A percentile compares a stretch with the other conserved stretches of the same genome.
These are phyloP conservation scores for Podospora australis DNA, from an alignment of 495 filamentous ascomycete species.

Conservation along the genomic window DNA sequence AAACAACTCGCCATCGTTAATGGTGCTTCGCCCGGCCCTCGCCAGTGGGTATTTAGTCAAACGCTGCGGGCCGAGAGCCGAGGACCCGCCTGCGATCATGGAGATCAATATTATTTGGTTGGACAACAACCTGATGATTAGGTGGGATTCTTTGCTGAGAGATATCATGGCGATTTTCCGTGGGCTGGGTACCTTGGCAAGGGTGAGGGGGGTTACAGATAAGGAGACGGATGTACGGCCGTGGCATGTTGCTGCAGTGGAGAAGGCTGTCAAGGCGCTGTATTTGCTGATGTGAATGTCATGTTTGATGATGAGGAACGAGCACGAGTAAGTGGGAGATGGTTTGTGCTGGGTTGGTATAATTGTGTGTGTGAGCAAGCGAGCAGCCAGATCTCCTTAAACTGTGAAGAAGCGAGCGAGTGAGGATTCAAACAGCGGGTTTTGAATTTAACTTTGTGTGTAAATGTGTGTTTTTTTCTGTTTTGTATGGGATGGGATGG, in stretches of 20 bases:
- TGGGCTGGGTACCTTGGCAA: conserved; percentile 66
- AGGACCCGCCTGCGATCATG: conserved; percentile 58
- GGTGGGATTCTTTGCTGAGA: conserved; percentile 55
- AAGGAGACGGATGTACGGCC: conserved; percentile 60
- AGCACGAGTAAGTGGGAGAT: background rate
- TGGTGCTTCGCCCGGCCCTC: conserved; percentile 58
- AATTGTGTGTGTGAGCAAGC: too few relatives aligned
- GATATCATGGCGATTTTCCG: conserved; percentile 73
- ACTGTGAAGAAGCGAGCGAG: too few relatives aligned
- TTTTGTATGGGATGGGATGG: too few relatives aligned
- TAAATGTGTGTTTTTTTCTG: too few relatives aligned
- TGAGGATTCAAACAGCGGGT: too few relatives aligned
- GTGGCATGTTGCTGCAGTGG: conserved; percentile 80
- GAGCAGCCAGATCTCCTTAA: too few relatives aligned
- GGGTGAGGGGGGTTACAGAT: conserved; percentile 59
- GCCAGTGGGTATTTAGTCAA: conserved; percentile 73
- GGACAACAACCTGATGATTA: conserved; percentile 35
- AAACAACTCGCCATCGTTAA: conserved; percentile 56
- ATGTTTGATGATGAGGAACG: background rate
- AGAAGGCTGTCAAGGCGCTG: conserved; percentile 56
- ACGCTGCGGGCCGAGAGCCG: conserved; percentile 53
- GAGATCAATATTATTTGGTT: conserved; percentile 61
- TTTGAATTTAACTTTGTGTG: too few relatives aligned
- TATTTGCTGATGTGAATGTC: conserved; percentile 46
- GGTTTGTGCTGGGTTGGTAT: background rate